Percentiles rank a stretch among this genome's conserved stretches.
Conservation (phyloP, 2,329 filamentous ascomycete genomes). For the Colletotrichum tanaceti region DNA sequence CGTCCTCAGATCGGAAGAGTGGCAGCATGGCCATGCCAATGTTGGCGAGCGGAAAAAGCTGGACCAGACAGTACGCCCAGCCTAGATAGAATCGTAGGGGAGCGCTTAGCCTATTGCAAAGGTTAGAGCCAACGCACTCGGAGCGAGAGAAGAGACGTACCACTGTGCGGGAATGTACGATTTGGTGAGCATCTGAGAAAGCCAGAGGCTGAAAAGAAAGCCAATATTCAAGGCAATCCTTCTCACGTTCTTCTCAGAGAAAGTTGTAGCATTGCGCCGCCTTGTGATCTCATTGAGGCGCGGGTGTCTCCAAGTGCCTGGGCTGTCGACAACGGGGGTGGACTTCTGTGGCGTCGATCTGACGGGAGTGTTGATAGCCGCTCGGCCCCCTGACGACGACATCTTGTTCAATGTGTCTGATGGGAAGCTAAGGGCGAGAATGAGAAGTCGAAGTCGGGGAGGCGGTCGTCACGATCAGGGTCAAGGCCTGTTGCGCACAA, state of each 20-base stretch:
- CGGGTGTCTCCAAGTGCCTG: conserved; percentile 92
- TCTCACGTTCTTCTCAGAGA: conserved; percentile 80
- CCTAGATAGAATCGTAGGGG: conserved; percentile 49
- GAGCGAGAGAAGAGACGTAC: conserved; percentile 49
- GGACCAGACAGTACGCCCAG: conserved; percentile 60
- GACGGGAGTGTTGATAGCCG: conserved; percentile 52
- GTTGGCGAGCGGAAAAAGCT: conserved; percentile 75
- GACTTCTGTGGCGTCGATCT: conserved; percentile 54
- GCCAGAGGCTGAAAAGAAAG: conserved; percentile 56
- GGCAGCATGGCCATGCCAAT: conserved; percentile 78
- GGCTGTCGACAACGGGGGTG: conserved; percentile 59
- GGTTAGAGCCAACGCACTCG: neutral
- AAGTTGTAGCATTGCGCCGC: conserved; percentile 81
- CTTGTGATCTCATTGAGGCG: conserved; percentile 86
- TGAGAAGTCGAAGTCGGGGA: conserved; percentile 16
- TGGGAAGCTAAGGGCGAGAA: neutral
- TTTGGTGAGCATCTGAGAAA: conserved; percentile 50
- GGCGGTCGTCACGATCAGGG: conserved; percentile 29
- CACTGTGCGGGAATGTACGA: conserved; percentile 52
- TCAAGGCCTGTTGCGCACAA: conserved; percentile 30
- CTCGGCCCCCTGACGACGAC: conserved; percentile 45
- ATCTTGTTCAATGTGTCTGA: conserved; percentile 43
- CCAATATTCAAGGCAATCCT: conserved; percentile 75
- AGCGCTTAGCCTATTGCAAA: conserved; percentile 25
- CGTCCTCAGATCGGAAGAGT: conserved; percentile 77